These are phyloP conservation scores for Vitis rotundifolia DNA, from an alignment of 164 flowering plant species.

Conservation along the genomic window DNA sequence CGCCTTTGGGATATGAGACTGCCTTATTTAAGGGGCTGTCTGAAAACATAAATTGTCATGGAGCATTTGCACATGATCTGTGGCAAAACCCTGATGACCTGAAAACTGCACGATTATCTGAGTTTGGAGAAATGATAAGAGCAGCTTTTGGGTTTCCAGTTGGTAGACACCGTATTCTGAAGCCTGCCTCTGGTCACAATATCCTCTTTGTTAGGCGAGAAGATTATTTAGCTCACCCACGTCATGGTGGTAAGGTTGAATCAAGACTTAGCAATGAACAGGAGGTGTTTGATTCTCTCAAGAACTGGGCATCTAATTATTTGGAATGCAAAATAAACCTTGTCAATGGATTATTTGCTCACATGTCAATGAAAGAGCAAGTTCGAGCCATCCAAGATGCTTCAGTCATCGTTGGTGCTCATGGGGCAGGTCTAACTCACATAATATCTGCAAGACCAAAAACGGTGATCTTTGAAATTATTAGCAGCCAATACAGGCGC, in stretches of 20 bases:
- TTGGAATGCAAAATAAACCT: constrained; percentile 60
- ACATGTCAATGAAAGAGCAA: constrained; percentile 95
- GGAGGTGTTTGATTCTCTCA: constrained; percentile 76
- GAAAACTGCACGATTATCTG: constrained; percentile 85
- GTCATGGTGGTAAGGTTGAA: constrained; percentile 81
- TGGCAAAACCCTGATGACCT: constrained; percentile 65
- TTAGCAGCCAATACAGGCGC: constrained; percentile 74
- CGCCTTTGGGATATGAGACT: constrained; percentile 93
- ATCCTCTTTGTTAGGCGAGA: constrained; percentile 92
- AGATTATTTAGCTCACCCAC: constrained; percentile 96
- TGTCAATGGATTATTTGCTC: constrained; percentile 88
- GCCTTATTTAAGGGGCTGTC: constrained; percentile 76
- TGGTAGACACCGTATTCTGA: constrained; percentile 33
- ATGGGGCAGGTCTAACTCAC: constrained; percentile 98
- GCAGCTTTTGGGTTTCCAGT: constrained; percentile 77
- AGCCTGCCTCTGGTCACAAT: constrained; percentile 41
- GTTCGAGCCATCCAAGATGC: constrained; percentile 89
- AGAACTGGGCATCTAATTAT: constrained; percentile 52
- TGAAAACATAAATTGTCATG: constrained; percentile 63
- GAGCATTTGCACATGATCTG: constrained; percentile 68
- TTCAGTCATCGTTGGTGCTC: constrained; percentile 93
- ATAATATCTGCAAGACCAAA: constrained; percentile 72
- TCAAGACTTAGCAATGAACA: constrained; percentile 89
- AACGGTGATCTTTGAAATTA: constrained; percentile 77
- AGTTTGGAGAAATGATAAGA: constrained; percentile 94